These are phyloP conservation scores for Uronychia binucleata DNA, from an alignment of 73 alveolate species.

Conservation along the genomic window DNA sequence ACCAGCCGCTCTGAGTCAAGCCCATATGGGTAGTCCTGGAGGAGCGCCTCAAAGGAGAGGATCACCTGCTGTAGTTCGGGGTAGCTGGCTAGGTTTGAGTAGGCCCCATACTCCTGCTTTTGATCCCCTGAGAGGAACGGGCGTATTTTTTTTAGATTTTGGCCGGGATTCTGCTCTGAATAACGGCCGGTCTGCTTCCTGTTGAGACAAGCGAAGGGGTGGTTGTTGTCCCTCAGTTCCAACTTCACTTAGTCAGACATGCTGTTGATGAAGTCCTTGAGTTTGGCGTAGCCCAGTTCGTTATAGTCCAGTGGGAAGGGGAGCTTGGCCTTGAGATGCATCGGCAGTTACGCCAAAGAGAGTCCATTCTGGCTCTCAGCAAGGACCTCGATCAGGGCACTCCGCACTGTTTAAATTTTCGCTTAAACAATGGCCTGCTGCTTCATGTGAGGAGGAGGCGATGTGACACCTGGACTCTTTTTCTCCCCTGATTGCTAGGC, in stretches of 20 bases:
- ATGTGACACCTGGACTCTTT: not conserved
- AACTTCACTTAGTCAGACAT: slow-evolving; percentile 60
- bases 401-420: slow-evolving; percentile 42
- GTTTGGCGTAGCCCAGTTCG: slow-evolving; percentile 71
- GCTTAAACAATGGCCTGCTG: slow-evolving; percentile 5
- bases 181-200: not conserved
- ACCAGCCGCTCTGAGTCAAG: not conserved
- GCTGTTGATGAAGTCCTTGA: slow-evolving; percentile 62
- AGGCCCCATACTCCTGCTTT: not conserved
- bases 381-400: slow-evolving; percentile 57
- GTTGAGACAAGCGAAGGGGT: slow-evolving; percentile 66
- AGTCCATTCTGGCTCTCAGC: slow-evolving; percentile 53
- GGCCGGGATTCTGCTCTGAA: not conserved
- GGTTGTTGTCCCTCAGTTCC: slow-evolving; percentile 64
- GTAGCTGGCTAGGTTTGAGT: not conserved
- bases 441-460: slow-evolving; percentile 18
- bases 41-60: not conserved
- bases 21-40: not conserved
- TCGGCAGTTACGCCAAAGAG: slow-evolving; percentile 69
- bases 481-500: not conserved
- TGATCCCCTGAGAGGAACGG: not conserved
- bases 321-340: slow-evolving; percentile 48
- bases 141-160: not conserved
- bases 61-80: not conserved
- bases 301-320: slow-evolving; percentile 43